A percentile compares a stretch with the other conserved stretches of the same genome.
Evolutionary conservation across 2,329 filamentous ascomycete genomes (phyloP).

Genomic region (Pestalotiopsis sp.): DNA sequence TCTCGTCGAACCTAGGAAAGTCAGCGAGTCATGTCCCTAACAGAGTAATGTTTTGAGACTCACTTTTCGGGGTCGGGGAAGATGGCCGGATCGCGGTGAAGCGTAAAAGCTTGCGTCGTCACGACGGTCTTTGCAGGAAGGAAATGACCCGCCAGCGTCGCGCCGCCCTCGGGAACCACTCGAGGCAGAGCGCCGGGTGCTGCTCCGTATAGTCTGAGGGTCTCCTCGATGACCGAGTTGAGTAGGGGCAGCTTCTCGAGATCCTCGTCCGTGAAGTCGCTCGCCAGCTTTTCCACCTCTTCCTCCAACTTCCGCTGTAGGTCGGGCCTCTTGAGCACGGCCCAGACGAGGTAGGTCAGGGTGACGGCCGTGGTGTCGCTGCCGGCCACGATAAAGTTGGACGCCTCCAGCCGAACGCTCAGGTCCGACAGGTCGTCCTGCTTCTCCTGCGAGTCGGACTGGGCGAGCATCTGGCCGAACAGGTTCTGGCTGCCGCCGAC

Average conservation of each 20-base stretch:
- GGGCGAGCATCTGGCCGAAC: slow-evolving; percentile 7
- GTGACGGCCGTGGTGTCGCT: slow-evolving; percentile 42
- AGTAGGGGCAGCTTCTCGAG: slow-evolving; percentile 35
- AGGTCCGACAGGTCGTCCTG: not conserved
- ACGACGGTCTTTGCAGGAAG: slow-evolving; percentile 36
- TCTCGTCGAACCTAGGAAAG: slow-evolving; percentile 1
- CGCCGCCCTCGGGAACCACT: slow-evolving; percentile 31
- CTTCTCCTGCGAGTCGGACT: not conserved
- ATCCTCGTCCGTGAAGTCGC: slow-evolving; percentile 28
- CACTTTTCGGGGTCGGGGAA: slow-evolving; percentile 29
- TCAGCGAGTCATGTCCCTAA: too few relatives aligned
- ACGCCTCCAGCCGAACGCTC: not conserved
- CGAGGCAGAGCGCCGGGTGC: slow-evolving; percentile 35
- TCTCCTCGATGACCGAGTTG: slow-evolving; percentile 30
- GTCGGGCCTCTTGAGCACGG: slow-evolving; percentile 14
- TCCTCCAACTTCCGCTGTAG: slow-evolving; percentile 19
- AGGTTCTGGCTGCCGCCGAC: not conserved
- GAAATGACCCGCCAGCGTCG: slow-evolving; percentile 30
- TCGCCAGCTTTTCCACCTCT: slow-evolving; percentile 20
- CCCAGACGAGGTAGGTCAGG: slow-evolving; percentile 38
- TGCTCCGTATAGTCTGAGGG: slow-evolving; percentile 33
- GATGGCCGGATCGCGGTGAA: slow-evolving; percentile 37
- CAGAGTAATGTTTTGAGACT: not conserved
- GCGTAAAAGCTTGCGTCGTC: slow-evolving; percentile 37
- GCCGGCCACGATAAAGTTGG: slow-evolving; percentile 37